Conservation (phyloP, 768 basidiomycete species). For the Cystofilobasidium bisporidii region DNA sequence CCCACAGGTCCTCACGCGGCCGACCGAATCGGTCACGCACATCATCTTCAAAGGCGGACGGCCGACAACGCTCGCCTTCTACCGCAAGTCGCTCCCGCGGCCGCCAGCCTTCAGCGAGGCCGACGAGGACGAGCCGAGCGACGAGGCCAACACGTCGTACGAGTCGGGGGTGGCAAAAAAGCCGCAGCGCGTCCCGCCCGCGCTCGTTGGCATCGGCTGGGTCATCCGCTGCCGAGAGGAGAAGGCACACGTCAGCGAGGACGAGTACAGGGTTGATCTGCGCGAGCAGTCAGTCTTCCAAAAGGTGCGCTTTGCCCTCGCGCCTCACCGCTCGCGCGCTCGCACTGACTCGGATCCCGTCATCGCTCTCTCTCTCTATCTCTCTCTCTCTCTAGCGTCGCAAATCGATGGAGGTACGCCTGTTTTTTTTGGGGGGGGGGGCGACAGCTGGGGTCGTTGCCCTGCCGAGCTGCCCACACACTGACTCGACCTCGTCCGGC, state of each 20-base stretch:
- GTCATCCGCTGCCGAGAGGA: slow-evolving; percentile 38
- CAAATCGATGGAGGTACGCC: slow-evolving; percentile 40
- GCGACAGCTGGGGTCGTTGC: too few relatives aligned
- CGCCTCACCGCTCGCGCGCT: neutral
- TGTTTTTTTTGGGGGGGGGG: too few relatives aligned
- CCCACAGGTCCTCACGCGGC: slow-evolving; percentile 37
- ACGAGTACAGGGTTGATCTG: slow-evolving; percentile 32
- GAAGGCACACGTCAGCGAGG: slow-evolving; percentile 35
- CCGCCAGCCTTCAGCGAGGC: neutral
- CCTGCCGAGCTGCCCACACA: too few relatives aligned
- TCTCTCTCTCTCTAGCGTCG: slow-evolving; percentile 31
- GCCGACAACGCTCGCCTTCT: slow-evolving; percentile 38
- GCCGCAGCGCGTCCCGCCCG: neutral
- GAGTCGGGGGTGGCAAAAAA: neutral
- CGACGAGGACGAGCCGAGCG: slow-evolving; percentile 1
- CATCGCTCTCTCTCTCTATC: neutral
- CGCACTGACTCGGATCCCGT: too few relatives aligned
- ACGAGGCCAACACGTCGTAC: slow-evolving; percentile 32
- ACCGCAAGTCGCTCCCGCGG: slow-evolving; percentile 29
- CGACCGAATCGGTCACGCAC: slow-evolving; percentile 38
- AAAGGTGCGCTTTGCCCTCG: slow-evolving; percentile 32
- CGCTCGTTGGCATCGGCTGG: slow-evolving; percentile 41
- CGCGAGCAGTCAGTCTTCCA: slow-evolving; percentile 36
- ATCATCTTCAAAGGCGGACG: slow-evolving; percentile 41
- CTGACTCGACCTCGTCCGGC: neutral